Evolutionary conservation across 75 land plant species (phyloP).

Genomic region (Chamaecyparis obtusa): DNA sequence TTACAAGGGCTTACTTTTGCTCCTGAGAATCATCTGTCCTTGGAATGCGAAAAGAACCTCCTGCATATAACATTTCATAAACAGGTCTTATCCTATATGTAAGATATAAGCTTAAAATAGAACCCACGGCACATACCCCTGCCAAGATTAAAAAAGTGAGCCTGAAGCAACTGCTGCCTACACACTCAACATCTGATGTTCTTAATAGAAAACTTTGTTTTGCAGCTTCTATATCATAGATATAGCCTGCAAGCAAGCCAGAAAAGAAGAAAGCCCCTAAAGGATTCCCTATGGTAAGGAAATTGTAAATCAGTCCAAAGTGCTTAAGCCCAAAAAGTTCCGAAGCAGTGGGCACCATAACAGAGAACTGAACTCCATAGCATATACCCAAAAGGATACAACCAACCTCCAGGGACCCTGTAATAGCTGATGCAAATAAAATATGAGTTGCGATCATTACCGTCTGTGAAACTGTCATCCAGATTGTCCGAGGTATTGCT

Average conservation of each 20-base stretch:
- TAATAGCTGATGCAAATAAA: constrained; percentile 59
- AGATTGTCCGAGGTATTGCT: constrained; percentile 76
- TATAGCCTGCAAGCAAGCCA: constrained; percentile 71
- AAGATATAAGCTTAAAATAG: constrained; percentile 49
- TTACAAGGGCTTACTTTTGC: background rate
- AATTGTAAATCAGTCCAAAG: constrained; percentile 91
- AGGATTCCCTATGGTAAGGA: constrained; percentile 74
- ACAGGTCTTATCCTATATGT: constrained; percentile 66
- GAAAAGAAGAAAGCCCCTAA: constrained; percentile 88
- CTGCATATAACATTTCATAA: constrained; percentile 71
- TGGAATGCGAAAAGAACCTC: constrained; percentile 64
- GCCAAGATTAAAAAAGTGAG: constrained; percentile 74
- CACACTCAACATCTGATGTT: constrained; percentile 30
- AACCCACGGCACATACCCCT: constrained; percentile 65
- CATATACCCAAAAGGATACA: constrained; percentile 79
- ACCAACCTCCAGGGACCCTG: constrained; percentile 59
- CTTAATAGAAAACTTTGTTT: constrained; percentile 27
- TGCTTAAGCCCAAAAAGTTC: constrained; percentile 91
- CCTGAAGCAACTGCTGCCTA: constrained; percentile 78
- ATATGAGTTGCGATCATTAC: constrained; percentile 62
- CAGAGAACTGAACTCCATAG: constrained; percentile 81
- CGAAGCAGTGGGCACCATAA: constrained; percentile 90
- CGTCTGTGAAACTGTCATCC: constrained; percentile 66
- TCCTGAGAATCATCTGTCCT: constrained; percentile 6
- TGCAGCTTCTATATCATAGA: constrained; percentile 77